These are phyloP conservation scores for Apiotrichum gracile DNA, from an alignment of 1,284 basidiomycete genomes.

Conservation along the genomic window DNA sequence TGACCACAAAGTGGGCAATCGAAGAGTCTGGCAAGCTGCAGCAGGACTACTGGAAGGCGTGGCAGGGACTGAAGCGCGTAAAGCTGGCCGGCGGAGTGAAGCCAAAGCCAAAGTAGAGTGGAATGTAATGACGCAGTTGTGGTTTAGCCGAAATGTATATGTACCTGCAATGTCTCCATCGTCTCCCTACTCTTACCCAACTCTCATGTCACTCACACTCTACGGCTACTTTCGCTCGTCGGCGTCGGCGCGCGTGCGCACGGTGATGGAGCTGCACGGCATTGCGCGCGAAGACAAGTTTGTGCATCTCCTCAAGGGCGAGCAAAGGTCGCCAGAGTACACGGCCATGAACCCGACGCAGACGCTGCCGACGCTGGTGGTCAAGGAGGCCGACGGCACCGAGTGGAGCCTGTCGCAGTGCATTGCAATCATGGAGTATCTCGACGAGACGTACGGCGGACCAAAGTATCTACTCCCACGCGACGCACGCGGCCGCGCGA, in stretches of 20 bases:
- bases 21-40: slow-evolving; percentile 27
- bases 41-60: slow-evolving; percentile 21
- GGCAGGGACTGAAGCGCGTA: slow-evolving; percentile 10
- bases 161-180: too few species aligned
- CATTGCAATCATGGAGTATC: slow-evolving; percentile 16
- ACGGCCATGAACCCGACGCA: slow-evolving; percentile 4
- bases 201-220: slow-evolving; percentile 1
- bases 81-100: too few species aligned
- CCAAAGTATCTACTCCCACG: slow-evolving; percentile 5
- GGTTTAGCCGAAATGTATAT: too few species aligned
- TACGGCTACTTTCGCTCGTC: slow-evolving; percentile 19
- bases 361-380: slow-evolving; percentile 9
- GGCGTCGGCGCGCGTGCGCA: slow-evolving; percentile 16
- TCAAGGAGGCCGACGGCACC: not conserved
- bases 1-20: slow-evolving; percentile 30
- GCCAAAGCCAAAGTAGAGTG: too few species aligned
- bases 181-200: not conserved
- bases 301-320: slow-evolving; percentile 13
- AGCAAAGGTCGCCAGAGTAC: slow-evolving; percentile 9
- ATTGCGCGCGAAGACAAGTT: slow-evolving; percentile 1
- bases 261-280: slow-evolving; percentile 10
- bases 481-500: slow-evolving; percentile 2
- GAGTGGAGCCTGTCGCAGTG: slow-evolving; percentile 12
- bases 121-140: too few species aligned
- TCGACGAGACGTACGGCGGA: slow-evolving; percentile 9